Evolutionary conservation across 2,329 filamentous ascomycete genomes (phyloP).

Genomic region (Claviceps paspali): DNA sequence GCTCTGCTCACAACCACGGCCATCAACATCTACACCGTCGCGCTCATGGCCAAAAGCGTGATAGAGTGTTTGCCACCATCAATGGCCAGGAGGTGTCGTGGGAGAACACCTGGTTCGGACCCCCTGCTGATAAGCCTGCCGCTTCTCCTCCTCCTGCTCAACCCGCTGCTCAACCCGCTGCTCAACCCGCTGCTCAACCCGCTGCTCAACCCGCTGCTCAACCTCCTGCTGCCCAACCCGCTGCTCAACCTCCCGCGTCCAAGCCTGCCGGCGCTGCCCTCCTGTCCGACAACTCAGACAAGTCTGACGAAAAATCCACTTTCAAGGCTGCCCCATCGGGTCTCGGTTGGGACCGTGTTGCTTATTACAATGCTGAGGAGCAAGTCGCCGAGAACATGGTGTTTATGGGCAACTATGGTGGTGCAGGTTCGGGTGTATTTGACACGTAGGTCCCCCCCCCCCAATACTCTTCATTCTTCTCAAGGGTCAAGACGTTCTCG

Average conservation of each 20-base stretch:
- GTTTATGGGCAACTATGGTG: slow-evolving; percentile 34
- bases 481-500: neutral
- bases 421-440: slow-evolving; percentile 25
- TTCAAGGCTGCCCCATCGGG: slow-evolving; percentile 6
- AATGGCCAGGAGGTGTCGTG: slow-evolving; percentile 42
- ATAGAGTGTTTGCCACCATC: slow-evolving; percentile 41
- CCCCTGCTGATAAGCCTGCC: too few species aligned
- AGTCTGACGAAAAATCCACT: neutral
- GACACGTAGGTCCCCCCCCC: slow-evolving; percentile 24
- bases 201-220: too few species aligned
- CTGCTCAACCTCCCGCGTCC: too few species aligned
- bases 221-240: slow-evolving; percentile 7
- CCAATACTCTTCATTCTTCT: neutral
- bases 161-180: too few species aligned
- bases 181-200: too few species aligned
- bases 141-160: neutral
- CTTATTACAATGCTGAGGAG: slow-evolving; percentile 29
- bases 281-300: neutral
- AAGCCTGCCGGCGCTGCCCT: slow-evolving; percentile 7
- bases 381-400: slow-evolving; percentile 27
- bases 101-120: slow-evolving; percentile 39
- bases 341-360: slow-evolving; percentile 25
- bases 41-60: slow-evolving; percentile 26
- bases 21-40: slow-evolving; percentile 36
- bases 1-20: slow-evolving; percentile 22